Base-by-base conservation (phyloP, 306 rosid genomes). In the Pachyrhizus erosus region DNA sequence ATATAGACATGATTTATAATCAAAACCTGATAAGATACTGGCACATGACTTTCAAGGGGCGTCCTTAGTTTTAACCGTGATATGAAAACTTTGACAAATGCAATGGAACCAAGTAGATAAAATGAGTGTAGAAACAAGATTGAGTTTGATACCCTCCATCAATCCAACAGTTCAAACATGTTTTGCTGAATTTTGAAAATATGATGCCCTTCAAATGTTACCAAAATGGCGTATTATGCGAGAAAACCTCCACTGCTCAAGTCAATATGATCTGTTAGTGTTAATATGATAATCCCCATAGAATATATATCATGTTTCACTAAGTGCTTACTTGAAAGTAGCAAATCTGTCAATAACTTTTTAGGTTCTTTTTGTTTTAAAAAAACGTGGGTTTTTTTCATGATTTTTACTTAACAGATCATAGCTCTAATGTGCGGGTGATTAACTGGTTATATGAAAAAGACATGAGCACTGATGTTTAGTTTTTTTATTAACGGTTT, bases 131-230 rank as follows among this genome's bases (percentile, higher is more conserved):
- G 43, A 45, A 48, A 73, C 34, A 75, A 34, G 18, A 21, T 55
- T 73, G 62, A 73, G 65, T 82, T 23, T 81, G n/a, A 23, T 73
- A 48, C 12, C 34, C 54, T 52, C 15, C 70, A 62, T 15, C 23
- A 15, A 31, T 29, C 23, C 42, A 62, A 29, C 12, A 7, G 10
- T 57, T 21, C 31, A 57, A 27, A 64, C 37, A 9, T 76, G 42
- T 26, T 60, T 23, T 24, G 18, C 58, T 42, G 70, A 75, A 57
- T 23, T 21, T 57, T 23, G 27, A 58, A 23, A 73, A 8, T 51
- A 52, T 34, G 37, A 37, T 55, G 39, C 54, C 24, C 40, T 51
- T 40, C 66, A 37, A 55, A 46, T 46, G 18, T 13, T 45, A 46
- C 18, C 0, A 5, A 15, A 20, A 48, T 5, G 2, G 15, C 1